Percentiles rank a stretch among this genome's conserved stretches.
Conservation (phyloP, 768 basidiomycete species). For the Cystobasidium onofrii region DNA sequence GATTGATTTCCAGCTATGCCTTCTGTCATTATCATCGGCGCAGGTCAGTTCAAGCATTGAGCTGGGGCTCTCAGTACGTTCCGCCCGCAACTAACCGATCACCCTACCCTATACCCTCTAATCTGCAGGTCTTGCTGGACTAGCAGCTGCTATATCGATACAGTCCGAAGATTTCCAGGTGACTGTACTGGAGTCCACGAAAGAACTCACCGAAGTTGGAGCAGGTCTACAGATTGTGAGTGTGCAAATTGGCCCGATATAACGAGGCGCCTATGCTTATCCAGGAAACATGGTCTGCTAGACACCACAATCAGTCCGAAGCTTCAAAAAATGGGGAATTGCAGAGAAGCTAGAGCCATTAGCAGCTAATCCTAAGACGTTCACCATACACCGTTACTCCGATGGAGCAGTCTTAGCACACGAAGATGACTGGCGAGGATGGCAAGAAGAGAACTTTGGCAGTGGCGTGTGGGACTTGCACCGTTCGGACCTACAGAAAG, state of each 20-base stretch:
- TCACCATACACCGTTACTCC: slow-evolving; percentile 30
- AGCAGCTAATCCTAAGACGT: slow-evolving; percentile 15
- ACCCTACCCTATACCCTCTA: neutral
- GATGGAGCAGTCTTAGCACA: slow-evolving; percentile 23
- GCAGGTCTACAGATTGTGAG: slow-evolving; percentile 12
- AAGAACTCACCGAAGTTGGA: slow-evolving; percentile 27
- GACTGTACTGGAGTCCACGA: slow-evolving; percentile 20
- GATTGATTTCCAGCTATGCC: neutral
- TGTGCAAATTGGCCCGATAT: neutral
- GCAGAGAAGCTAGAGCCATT: slow-evolving; percentile 6
- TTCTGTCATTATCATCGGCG: slow-evolving; percentile 15
- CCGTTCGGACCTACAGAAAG: slow-evolving; percentile 19
- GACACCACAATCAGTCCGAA: slow-evolving; percentile 21
- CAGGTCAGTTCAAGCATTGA: neutral
- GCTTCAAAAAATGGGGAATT: slow-evolving; percentile 20
- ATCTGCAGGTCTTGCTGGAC: slow-evolving; percentile 14
- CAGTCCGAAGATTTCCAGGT: slow-evolving; percentile 19
- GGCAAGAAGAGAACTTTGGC: slow-evolving; percentile 15
- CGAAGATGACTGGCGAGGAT: slow-evolving; percentile 6
- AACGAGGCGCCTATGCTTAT: neutral
- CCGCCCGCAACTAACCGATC: neutral
- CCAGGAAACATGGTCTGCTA: neutral
- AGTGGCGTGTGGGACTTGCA: slow-evolving; percentile 24
- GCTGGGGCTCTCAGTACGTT: neutral
- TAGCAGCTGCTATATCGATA: slow-evolving; percentile 27